phyloP scores from a whole-genome alignment of 2,329 filamentous ascomycete genomes.

The Diaporthe nobilis region DNA sequence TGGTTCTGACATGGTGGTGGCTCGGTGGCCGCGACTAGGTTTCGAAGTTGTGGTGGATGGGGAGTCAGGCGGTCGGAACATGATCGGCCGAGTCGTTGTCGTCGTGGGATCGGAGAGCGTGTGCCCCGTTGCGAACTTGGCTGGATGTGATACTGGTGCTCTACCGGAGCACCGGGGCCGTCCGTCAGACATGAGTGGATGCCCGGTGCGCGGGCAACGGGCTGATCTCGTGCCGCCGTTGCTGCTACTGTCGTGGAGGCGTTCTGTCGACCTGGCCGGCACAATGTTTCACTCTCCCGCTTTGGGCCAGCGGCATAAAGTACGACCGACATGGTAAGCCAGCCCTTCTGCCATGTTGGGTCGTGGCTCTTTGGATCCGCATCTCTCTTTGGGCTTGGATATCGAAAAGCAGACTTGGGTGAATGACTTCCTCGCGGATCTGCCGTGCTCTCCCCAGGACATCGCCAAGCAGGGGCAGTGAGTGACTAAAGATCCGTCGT shows the following conservation, averaged over 20 bases:
- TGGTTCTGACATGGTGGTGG: not conserved
- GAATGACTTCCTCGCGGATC: not conserved
- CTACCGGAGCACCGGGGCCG: not conserved
- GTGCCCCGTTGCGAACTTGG: not conserved
- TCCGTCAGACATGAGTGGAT: not conserved
- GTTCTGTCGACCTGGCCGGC: not conserved
- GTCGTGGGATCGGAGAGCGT: not conserved
- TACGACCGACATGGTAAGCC: no score
- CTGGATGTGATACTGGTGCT: not conserved
- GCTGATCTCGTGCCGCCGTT: not conserved
- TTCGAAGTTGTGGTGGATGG: not conserved
- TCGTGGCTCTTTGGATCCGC: no score
- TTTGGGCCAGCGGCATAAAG: no score
- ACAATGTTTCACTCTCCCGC: no score
- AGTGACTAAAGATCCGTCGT: not conserved
- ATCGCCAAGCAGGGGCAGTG: not conserved
- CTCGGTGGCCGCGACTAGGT: not conserved
- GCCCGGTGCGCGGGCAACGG: not conserved
- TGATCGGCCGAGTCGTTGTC: not conserved
- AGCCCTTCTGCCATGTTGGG: no score
- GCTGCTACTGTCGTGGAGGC: not conserved
- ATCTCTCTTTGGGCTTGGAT: no score
- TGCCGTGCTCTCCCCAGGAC: not conserved
- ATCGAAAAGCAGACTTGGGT: no score
- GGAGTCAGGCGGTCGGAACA: not conserved